These are phyloP conservation scores for Aureobasidium namibiae DNA, from an alignment of 2,329 filamentous ascomycete genomes.

Conservation along the genomic window DNA sequence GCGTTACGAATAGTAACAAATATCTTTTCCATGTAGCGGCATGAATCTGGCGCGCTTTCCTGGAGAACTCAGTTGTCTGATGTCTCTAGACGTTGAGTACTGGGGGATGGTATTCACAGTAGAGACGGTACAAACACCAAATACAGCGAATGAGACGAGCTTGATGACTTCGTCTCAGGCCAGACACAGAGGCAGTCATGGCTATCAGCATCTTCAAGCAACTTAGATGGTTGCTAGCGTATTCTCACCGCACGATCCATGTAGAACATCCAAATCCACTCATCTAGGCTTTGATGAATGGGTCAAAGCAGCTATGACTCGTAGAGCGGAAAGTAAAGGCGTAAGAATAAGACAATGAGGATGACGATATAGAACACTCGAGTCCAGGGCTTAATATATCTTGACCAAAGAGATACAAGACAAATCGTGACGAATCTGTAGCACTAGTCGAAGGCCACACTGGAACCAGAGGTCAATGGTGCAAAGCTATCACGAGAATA, in stretches of 20 bases:
- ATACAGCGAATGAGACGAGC: neutral
- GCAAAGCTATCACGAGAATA: neutral
- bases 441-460: constrained; percentile 5
- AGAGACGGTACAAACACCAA: too few relatives aligned
- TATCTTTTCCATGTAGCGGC: too few relatives aligned
- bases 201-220: neutral
- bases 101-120: neutral
- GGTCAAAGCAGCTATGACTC: neutral
- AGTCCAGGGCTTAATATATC: too few relatives aligned
- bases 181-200: neutral
- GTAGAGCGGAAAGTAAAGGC: neutral
- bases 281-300: constrained; percentile 1
- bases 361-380: neutral
- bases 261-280: constrained; percentile 8
- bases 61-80: too few relatives aligned
- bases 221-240: neutral
- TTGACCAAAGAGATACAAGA: neutral
- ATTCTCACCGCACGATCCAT: neutral
- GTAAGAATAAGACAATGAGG: neutral
- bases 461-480: neutral
- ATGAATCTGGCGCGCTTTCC: too few relatives aligned
- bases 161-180: neutral
- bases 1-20: too few relatives aligned
- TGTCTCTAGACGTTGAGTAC: too few relatives aligned
- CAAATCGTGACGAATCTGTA: neutral